Evolutionary conservation across 495 filamentous ascomycete genomes (phyloP), one percentile per base, ranked within the genome.

Genomic region (Penicillium samsonianum): DNA sequence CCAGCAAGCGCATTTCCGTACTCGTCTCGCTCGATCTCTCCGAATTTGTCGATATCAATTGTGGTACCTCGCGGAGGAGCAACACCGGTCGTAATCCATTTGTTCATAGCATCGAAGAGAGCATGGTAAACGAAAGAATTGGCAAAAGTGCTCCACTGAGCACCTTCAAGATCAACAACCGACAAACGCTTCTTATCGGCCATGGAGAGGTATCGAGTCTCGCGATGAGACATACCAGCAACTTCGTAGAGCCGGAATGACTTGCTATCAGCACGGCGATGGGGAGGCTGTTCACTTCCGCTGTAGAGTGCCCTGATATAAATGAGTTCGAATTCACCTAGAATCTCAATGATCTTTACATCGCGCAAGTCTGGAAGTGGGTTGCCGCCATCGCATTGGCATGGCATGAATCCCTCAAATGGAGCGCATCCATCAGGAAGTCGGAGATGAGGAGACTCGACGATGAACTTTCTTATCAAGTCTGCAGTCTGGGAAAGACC

Each of bases 81-180:
- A 17, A 38, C 35, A 9, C n/a, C 28, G 10, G 16, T 26, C 1
- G 52, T 41, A 12, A 56, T 57, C 58, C 58, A 60, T 12, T 28
- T 60, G 7, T 50, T 35, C 52, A 60, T 55, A 16, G 58, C 43
- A 11, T 60, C 58, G 17, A 60, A 57, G 35, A 60, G 19, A 45
- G 53, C 58, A 5, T 57, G 44, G 2, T 50, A 60, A 26, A 60
- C 30, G 26, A 57, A 57, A 31, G 58, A 57, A 19, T 43, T 51
- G 10, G 31, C 8, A 7, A 60, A 60, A 3, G 52, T 57, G 35
- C 26, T 60, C 58, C 58, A 60, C 22, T 37, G n/a, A 1, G 57
- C 41, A 25, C 41, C 23, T n/a, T 8, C 3, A 6, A 57, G 28
- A 22, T 43, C 33, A 19, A 50, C 22, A 25, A 1, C 10, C 7